Evolutionary conservation across 1,284 basidiomycete genomes (phyloP).

Genomic region (Porogramme epimiltina): DNA sequence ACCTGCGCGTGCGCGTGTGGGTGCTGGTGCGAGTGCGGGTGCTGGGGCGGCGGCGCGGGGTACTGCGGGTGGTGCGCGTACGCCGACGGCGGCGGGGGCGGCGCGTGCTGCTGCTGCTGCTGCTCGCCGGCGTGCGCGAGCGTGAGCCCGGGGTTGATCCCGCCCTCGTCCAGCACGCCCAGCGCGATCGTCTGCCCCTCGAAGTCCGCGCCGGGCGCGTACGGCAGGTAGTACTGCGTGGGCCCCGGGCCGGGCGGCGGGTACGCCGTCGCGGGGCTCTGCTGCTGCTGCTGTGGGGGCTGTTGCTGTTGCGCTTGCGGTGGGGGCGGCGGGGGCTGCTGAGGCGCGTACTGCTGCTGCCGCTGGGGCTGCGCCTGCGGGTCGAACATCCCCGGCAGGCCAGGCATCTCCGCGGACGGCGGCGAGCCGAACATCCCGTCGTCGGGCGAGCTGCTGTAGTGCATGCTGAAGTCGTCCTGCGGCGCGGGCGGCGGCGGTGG

Average conservation of each 20-base stretch:
- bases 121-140: not conserved
- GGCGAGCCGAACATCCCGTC: slow-evolving; percentile 26
- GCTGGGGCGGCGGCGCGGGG: slow-evolving; percentile 33
- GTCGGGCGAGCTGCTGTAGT: slow-evolving; percentile 21
- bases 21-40: not conserved
- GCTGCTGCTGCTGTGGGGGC: slow-evolving; percentile 6
- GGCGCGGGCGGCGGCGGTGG: slow-evolving; percentile 5
- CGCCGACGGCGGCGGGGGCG: slow-evolving; percentile 4
- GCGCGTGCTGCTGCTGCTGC: not conserved
- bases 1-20: slow-evolving; percentile 1
- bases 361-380: slow-evolving; percentile 7
- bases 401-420: too few relatives aligned
- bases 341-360: slow-evolving; percentile 4
- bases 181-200: slow-evolving; percentile 18
- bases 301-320: not conserved
- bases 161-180: slow-evolving; percentile 10
- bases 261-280: slow-evolving; percentile 19
- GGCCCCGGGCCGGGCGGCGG: slow-evolving; percentile 14
- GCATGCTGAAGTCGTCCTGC: slow-evolving; percentile 26
- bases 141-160: too few relatives aligned
- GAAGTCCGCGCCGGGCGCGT: slow-evolving; percentile 18
- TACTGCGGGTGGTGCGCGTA: slow-evolving; percentile 38
- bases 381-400: too few relatives aligned
- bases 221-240: slow-evolving; percentile 22
- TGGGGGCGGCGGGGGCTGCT: not conserved